Evolutionary conservation across 2,329 filamentous ascomycete genomes (phyloP), one percentile per base, ranked within the genome.

Genomic region (Sporothrix variecibatus): DNA sequence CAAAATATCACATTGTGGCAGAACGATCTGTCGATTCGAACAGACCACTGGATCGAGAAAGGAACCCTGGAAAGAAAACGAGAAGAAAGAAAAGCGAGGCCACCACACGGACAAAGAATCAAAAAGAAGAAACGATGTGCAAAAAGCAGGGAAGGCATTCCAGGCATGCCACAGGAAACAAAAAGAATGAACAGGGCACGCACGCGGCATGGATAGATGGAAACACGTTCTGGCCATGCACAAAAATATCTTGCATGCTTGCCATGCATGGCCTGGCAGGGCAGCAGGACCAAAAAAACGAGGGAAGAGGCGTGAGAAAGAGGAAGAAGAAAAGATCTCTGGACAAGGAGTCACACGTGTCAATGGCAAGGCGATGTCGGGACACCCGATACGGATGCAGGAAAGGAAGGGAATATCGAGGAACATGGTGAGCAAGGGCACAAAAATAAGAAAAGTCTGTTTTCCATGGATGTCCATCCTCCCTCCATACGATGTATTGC

Each of bases 111-210:
- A 43, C 38, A 67, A 46, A 28, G n/a, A 43, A 28, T 67, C 38
- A 28, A 46, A 67, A 67, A 46, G 9, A 20, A 67, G 62, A 67
- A 67, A 67, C n/a, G n/a, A 67, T 46, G 38, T 67, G 62, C 62
- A 67, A 67, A 64, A 46, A 8, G 9, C 62, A 40, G 31, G 58
- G 31, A 20, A 23, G 34, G 43, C 43, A 49, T 49, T 15, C 43
- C 43, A 49, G 43, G 43, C 43, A 49, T 12, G 43, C 15, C 34
- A 17, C 31, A 34, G 17, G 34, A 6, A 60, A 28, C 28, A 64
- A 64, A n/a, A 8, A 5, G 58, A 49, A 20, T 20, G 15, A 20
- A 64, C 58, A 23, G 34, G 58, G 58, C 58, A 64, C 31, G 20
- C 58, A 62, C 58, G 58, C 28, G 58, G 20, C 9, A 15, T 58